Percentiles rank a stretch among this genome's conserved stretches.
phyloP scores from a whole-genome alignment of 768 basidiomycete genomes.

The Rubroboletus pulcherrimus region DNA sequence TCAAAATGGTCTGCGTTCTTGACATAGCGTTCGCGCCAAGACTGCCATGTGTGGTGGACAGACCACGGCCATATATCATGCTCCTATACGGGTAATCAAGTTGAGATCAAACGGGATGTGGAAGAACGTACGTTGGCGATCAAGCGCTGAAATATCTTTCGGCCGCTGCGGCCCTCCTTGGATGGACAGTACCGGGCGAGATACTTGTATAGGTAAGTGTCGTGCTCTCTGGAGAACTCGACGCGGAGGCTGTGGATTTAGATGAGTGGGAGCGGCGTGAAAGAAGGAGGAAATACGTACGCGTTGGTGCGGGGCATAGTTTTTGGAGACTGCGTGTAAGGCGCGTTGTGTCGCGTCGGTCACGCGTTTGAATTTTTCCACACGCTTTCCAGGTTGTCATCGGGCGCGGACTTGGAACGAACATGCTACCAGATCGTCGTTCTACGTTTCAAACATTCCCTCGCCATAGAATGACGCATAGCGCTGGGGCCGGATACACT shows the following conservation, averaged over 20 bases:
- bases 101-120: background rate
- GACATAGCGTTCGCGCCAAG: slow-evolving; percentile 62
- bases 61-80: slow-evolving; percentile 49
- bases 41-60: slow-evolving; percentile 50
- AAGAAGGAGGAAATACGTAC: background rate
- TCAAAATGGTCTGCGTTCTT: slow-evolving; percentile 44
- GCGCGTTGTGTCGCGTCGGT: background rate
- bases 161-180: slow-evolving; percentile 42
- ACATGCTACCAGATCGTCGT: background rate
- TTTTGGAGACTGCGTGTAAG: background rate
- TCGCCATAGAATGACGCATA: background rate
- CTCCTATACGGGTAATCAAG: slow-evolving; percentile 27
- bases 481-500: background rate
- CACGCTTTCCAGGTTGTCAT: background rate
- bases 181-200: slow-evolving; percentile 47
- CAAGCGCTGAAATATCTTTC: slow-evolving; percentile 40
- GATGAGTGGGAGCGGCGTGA: background rate
- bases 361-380: slow-evolving; percentile 1
- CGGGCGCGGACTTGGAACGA: too few relatives aligned
- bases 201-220: slow-evolving; percentile 41
- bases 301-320: background rate
- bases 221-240: slow-evolving; percentile 39
- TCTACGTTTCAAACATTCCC: background rate
- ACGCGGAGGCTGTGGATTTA: slow-evolving; percentile 17
- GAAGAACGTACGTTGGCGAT: slow-evolving; percentile 42